Base-by-base conservation (phyloP, 192 early-diverging fungal species). In the Umbelopsis sp. region DNA sequence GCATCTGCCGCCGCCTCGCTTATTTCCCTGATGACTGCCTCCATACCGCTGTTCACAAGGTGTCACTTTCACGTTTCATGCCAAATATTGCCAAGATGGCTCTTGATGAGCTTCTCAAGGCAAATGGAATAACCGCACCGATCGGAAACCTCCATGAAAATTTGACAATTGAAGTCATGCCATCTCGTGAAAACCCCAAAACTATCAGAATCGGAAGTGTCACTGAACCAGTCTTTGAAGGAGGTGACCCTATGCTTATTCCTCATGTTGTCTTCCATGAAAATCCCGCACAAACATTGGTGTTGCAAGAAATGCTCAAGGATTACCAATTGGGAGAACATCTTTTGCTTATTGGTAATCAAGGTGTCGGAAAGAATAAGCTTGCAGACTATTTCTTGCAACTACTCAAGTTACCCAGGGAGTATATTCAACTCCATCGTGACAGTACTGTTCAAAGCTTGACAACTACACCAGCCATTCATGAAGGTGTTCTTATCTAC, bases 251-350 rank as follows among this genome's bases (percentile, higher is more conserved):
- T 21, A 82, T 91, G 54, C 74, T 91, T n/a, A 84, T 90, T 52
- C 89, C 89, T 50, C 77, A 86, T 50, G 77, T 89, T 45, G 75
- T 89, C 21, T 94, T 93, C 77, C 89, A 86, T 68, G 91, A 93
- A 68, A 94, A 94, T 74, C 88, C 86, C 25, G 83, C 83, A 41
- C 93, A 94, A 54, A 90, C 86, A 9, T 79, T 84, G 32, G 84
- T 93, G 66, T 73, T 94, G 62, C 82, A 82, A 65, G 91, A 94
- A 59, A 91, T 94, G 85, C 83, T 91, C 41, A 90, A 91, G 78
- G 93, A 94, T 74, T 93, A 85, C 70, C 83, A 86, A 36, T 76
- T 92, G 6, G 87, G 93, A n/a, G 93, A 94, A 51, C 91, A 94
- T 71, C 79, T 94, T 45, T 76, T 94, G 1, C 77, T 94, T 26